phyloP scores from a whole-genome alignment of 2,329 filamentous ascomycete species.

The Paracamarosporium sp. region DNA sequence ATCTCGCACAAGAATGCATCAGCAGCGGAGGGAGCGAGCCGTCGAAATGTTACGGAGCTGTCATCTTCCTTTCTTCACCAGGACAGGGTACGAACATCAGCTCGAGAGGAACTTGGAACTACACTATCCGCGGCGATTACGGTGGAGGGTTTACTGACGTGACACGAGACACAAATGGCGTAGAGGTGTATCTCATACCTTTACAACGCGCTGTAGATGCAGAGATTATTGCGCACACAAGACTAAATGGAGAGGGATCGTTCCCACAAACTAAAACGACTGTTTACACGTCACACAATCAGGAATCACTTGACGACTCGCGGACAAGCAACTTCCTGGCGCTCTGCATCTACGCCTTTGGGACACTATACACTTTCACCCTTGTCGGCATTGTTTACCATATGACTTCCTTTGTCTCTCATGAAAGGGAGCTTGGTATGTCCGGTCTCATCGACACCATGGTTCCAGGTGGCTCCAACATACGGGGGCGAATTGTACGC shows the following conservation, averaged over 20 bases:
- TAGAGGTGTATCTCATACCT: conserved; percentile 25
- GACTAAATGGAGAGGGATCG: conserved; percentile 5
- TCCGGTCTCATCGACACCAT: conserved; percentile 33
- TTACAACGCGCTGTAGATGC: conserved; percentile 30
- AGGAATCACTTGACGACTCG: conserved; percentile 15
- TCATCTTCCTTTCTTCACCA: conserved; percentile 28
- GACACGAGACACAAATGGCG: conserved; percentile 17
- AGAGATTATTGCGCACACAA: conserved; percentile 52
- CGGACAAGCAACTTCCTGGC: conserved; percentile 21
- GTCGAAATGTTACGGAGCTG: conserved; percentile 25
- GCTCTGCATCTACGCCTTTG: conserved; percentile 26
- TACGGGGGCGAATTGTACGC: conserved; percentile 24
- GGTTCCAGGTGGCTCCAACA: conserved; percentile 29
- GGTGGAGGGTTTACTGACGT: conserved; percentile 17
- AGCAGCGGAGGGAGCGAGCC: conserved; percentile 14
- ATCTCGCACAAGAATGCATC: conserved; percentile 21
- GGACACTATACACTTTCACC: conserved; percentile 27
- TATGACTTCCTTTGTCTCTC: conserved; percentile 31
- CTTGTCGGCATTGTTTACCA: conserved; percentile 32
- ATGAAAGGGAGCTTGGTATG: conserved; percentile 34
- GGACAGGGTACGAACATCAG: conserved; percentile 36
- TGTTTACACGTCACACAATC: conserved; percentile 22
- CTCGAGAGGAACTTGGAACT: conserved; percentile 29
- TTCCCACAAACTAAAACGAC: conserved; percentile 18
- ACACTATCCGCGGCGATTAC: conserved; percentile 26